phyloP scores from a whole-genome alignment of 495 filamentous ascomycete genomes.

The Neurospora sp. region DNA sequence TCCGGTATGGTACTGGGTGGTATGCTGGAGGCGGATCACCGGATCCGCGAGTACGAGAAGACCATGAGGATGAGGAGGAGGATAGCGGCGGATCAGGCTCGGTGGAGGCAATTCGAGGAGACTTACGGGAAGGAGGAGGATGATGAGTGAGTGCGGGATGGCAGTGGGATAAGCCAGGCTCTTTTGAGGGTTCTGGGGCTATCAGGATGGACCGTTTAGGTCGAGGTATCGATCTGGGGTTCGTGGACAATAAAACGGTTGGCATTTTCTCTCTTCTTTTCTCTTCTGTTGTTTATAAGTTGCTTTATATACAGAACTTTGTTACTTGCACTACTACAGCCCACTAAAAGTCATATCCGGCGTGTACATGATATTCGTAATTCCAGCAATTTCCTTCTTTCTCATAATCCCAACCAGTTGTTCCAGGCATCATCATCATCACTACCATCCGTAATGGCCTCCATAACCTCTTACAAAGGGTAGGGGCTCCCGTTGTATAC shows the following conservation, averaged over 20 bases:
- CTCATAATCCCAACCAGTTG: neutral
- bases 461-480: neutral
- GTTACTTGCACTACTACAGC: neutral
- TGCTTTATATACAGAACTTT: neutral
- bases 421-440: neutral
- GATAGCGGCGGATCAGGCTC: conserved; percentile 48
- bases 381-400: neutral
- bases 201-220: neutral
- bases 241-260: neutral
- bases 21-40: conserved; percentile 71
- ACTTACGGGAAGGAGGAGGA: conserved; percentile 27
- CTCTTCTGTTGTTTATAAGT: neutral
- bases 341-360: neutral
- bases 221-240: neutral
- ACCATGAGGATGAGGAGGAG: conserved; percentile 53
- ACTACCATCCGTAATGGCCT: neutral
- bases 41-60: conserved; percentile 59
- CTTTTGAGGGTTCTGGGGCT: neutral
- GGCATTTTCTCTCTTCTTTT: neutral
- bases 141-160: conserved; percentile 15
- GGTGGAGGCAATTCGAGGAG: conserved; percentile 44
- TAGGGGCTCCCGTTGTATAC: neutral
- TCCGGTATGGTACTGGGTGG: conserved; percentile 77
- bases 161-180: neutral
- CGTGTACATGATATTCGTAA: neutral